These are phyloP conservation scores for Angomonas deanei DNA, from an alignment of 208 protist species.

Conservation along the genomic window DNA sequence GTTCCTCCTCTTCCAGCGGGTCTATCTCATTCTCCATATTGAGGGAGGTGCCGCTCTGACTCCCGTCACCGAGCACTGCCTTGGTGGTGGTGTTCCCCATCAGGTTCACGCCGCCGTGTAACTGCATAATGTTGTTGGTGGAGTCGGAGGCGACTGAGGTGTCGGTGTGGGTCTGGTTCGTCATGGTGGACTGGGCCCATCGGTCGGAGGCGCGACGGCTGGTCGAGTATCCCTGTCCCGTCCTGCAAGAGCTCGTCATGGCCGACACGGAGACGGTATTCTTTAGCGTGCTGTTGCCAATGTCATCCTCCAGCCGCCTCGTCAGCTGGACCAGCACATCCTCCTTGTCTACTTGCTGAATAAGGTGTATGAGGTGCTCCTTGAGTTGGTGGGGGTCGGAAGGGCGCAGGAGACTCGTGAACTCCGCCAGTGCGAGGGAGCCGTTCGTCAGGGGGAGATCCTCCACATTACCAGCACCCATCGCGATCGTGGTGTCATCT, in stretches of 20 bases:
- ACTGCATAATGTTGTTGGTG: neutral
- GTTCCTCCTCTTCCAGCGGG: constrained; percentile 14
- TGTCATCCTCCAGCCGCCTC: constrained; percentile 27
- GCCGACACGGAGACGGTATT: constrained; percentile 7
- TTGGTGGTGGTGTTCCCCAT: constrained; percentile 2
- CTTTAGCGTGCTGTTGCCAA: neutral
- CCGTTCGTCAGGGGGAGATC: constrained; percentile 28
- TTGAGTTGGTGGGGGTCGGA: constrained; percentile 25
- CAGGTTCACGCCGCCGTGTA: neutral
- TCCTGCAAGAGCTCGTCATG: neutral
- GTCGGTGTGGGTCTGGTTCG: constrained; percentile 1
- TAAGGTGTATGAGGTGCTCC: constrained; percentile 54
- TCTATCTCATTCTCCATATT: constrained; percentile 2
- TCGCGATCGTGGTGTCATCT: neutral
- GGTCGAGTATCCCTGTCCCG: neutral
- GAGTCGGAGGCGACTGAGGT: constrained; percentile 2
- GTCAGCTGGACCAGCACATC: constrained; percentile 44
- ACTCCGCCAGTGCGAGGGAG: constrained; percentile 54
- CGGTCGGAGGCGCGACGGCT: neutral
- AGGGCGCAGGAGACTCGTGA: constrained; percentile 39
- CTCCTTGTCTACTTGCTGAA: constrained; percentile 46
- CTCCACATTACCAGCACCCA: constrained; percentile 8
- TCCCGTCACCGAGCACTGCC: constrained; percentile 11
- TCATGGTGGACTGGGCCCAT: neutral
- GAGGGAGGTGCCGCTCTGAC: neutral